These are phyloP conservation scores for Lachnellula cervina DNA, from an alignment of 2,329 filamentous ascomycete genomes.

Conservation along the genomic window DNA sequence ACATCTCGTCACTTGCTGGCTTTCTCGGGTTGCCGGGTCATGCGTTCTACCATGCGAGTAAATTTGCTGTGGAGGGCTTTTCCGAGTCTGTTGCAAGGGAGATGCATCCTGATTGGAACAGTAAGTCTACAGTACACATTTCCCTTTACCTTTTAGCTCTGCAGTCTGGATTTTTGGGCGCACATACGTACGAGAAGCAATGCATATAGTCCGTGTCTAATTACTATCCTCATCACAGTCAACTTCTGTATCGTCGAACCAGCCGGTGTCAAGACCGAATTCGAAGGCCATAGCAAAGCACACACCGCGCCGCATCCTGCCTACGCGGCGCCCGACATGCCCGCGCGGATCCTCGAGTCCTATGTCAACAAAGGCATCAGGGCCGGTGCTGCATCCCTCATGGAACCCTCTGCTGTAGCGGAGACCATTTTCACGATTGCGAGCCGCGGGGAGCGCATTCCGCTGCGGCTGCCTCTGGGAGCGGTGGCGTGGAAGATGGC, in stretches of 20 bases:
- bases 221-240: slow-evolving; percentile 39
- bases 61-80: slow-evolving; percentile 39
- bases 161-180: not conserved
- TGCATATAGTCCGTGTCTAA: slow-evolving; percentile 6
- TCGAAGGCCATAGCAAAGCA: slow-evolving; percentile 34
- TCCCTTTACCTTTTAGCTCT: slow-evolving; percentile 8
- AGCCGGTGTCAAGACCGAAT: slow-evolving; percentile 39
- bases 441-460: slow-evolving; percentile 21
- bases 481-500: slow-evolving; percentile 19
- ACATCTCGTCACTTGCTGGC: slow-evolving; percentile 38
- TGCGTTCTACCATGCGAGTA: slow-evolving; percentile 37
- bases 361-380: slow-evolving; percentile 20
- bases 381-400: slow-evolving; percentile 10
- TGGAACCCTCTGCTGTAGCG: slow-evolving; percentile 21
- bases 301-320: slow-evolving; percentile 21
- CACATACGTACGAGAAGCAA: slow-evolving; percentile 9
- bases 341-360: slow-evolving; percentile 26
- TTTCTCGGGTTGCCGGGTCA: slow-evolving; percentile 35
- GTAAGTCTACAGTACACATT: slow-evolving; percentile 15
- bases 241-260: slow-evolving; percentile 39
- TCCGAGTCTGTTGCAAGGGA: slow-evolving; percentile 35
- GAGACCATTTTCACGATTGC: slow-evolving; percentile 22
- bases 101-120: slow-evolving; percentile 35
- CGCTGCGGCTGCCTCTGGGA: slow-evolving; percentile 23
- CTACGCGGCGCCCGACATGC: slow-evolving; percentile 30